Conservation (phyloP, 2,329 filamentous ascomycete genomes). For the Sphaerulina vaccinii region DNA sequence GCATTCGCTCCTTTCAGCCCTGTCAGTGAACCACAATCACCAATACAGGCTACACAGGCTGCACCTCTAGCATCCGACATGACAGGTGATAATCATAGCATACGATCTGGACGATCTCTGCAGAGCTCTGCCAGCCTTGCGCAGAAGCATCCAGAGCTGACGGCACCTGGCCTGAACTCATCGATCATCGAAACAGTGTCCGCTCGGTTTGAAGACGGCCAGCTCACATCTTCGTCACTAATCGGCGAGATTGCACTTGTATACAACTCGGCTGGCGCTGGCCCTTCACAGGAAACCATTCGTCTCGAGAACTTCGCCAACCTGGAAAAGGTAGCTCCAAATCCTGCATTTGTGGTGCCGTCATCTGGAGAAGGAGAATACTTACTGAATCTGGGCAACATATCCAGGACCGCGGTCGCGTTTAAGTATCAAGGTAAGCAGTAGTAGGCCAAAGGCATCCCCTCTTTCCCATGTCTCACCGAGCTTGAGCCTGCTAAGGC, state of each 20-base stretch:
- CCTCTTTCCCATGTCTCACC: too few relatives aligned
- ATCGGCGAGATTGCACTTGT: conserved; percentile 86
- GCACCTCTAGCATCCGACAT: conserved; percentile 52
- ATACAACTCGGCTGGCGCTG: conserved; percentile 58
- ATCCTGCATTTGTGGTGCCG: conserved; percentile 81
- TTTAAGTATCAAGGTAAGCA: conserved; percentile 97
- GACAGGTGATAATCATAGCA: conserved; percentile 77
- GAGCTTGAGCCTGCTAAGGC: too few relatives aligned
- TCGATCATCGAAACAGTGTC: conserved; percentile 93
- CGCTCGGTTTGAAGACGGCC: conserved; percentile 74
- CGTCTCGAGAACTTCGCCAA: conserved; percentile 82
- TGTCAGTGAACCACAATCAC: conserved; percentile 28
- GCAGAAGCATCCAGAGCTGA: conserved; percentile 76
- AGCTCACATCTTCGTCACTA: conserved; percentile 68
- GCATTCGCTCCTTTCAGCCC: conserved; percentile 35
- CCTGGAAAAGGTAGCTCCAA: conserved; percentile 91
- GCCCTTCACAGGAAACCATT: conserved; percentile 57
- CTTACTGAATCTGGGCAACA: conserved; percentile 67
- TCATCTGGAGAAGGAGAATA: conserved; percentile 74
- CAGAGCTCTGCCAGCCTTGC: conserved; percentile 59
- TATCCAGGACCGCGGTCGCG: conserved; percentile 69
- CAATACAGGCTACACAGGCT: conserved; percentile 33
- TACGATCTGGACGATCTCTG: conserved; percentile 77
- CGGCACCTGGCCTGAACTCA: conserved; percentile 75
- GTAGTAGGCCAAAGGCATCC: too few relatives aligned